These are phyloP conservation scores for Phytophthora boehmeriae DNA, from an alignment of 352 stramenopile genomes.

Conservation along the genomic window DNA sequence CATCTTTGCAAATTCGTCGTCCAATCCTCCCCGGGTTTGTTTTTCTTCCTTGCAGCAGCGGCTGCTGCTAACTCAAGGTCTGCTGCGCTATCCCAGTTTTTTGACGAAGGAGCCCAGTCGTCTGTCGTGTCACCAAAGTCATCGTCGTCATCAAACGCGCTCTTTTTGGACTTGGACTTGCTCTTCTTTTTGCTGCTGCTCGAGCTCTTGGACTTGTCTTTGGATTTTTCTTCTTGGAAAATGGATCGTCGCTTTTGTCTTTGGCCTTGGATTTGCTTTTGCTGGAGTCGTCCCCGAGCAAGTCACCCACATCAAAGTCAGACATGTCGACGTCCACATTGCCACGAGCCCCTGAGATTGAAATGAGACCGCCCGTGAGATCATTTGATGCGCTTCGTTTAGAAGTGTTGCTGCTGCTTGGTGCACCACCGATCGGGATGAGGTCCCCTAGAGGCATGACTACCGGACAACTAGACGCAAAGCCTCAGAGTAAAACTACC, in stretches of 20 bases:
- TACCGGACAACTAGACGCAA: too few relatives aligned
- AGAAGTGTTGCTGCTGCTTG: conserved; percentile 17
- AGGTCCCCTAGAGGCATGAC: conserved; percentile 54
- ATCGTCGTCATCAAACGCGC: conserved; percentile 33
- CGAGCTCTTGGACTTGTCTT: conserved; percentile 33
- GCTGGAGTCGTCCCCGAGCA: conserved; percentile 49
- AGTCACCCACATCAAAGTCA: conserved; percentile 63
- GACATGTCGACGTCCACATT: conserved; percentile 54
- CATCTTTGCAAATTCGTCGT: conserved; percentile 76
- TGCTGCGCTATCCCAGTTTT: conserved; percentile 33
- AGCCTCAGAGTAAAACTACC: neutral
- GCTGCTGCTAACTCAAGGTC: conserved; percentile 34
- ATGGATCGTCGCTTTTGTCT: conserved; percentile 27
- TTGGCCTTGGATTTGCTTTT: conserved; percentile 36
- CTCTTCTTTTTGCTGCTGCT: conserved; percentile 43
- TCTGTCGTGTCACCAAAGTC: conserved; percentile 22
- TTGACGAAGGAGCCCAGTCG: conserved; percentile 16
- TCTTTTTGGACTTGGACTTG: conserved; percentile 56
- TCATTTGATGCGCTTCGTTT: conserved; percentile 32
- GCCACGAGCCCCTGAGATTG: conserved; percentile 35
- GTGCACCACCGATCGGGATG: conserved; percentile 48
- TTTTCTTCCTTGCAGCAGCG: conserved; percentile 42
- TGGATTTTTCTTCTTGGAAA: conserved; percentile 36
- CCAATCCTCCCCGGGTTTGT: conserved; percentile 31
- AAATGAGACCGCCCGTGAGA: conserved; percentile 69